Conservation (phyloP, 805 yeast species). For the Tetrapisispora taiwanensis region DNA sequence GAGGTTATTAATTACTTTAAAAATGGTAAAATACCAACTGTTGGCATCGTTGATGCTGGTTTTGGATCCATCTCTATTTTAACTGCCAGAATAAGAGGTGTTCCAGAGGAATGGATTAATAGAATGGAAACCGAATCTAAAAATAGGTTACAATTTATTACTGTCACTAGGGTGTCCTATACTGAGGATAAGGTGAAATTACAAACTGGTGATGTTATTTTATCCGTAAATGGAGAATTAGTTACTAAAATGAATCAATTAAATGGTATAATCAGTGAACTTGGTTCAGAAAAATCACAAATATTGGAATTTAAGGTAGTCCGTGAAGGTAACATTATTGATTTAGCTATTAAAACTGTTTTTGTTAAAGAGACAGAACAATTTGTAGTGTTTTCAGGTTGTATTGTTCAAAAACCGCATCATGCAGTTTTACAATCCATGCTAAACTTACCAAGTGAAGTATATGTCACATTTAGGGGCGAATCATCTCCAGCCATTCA, state of each 20-base stretch:
- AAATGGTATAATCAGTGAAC: slow-evolving; percentile 31
- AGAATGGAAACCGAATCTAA: slow-evolving; percentile 51
- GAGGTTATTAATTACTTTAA: slow-evolving; percentile 48
- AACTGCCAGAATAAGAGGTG: slow-evolving; percentile 79
- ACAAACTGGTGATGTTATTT: slow-evolving; percentile 63
- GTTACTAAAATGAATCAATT: slow-evolving; percentile 62
- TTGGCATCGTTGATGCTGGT: slow-evolving; percentile 71
- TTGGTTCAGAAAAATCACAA: slow-evolving; percentile 32
- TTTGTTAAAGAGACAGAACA: slow-evolving; percentile 54
- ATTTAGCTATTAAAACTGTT: slow-evolving; percentile 54
- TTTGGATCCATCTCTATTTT: slow-evolving; percentile 56
- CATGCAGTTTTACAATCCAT: slow-evolving; percentile 83
- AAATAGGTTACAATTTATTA: slow-evolving; percentile 63
- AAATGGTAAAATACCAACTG: slow-evolving; percentile 40
- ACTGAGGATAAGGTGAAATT: slow-evolving; percentile 31
- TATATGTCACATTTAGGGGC: slow-evolving; percentile 67
- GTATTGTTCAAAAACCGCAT: slow-evolving; percentile 78
- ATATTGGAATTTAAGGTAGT: slow-evolving; percentile 50
- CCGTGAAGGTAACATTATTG: slow-evolving; percentile 57
- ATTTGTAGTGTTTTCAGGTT: slow-evolving; percentile 75
- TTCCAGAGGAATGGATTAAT: slow-evolving; percentile 71
- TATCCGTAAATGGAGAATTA: slow-evolving; percentile 55
- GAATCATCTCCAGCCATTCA: slow-evolving; percentile 82
- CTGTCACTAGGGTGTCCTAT: slow-evolving; percentile 58
- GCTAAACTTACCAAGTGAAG: slow-evolving; percentile 66